A percentile compares a stretch with the other conserved stretches of the same genome.
Conservation (phyloP, 2,329 filamentous ascomycete genomes). For the Zasmidium cellare region DNA sequence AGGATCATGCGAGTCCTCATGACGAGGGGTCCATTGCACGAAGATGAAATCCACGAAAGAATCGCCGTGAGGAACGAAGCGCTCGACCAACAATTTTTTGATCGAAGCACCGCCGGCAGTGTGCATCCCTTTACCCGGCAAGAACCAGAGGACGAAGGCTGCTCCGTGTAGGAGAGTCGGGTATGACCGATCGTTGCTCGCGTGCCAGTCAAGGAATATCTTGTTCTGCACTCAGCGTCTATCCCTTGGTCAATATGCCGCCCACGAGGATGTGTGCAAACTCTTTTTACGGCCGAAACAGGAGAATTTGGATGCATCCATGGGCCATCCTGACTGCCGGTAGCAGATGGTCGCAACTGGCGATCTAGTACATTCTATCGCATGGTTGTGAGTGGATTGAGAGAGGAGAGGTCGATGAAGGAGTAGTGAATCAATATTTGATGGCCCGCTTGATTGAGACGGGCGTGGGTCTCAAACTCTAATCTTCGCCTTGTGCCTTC, state of each 20-base stretch:
- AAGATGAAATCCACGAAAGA: constrained; percentile 9
- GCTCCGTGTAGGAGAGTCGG: background rate
- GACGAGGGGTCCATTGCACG: background rate
- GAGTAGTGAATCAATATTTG: too few relatives aligned
- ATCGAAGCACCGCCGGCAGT: constrained; percentile 2
- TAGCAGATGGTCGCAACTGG: background rate
- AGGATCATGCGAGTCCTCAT: constrained; percentile 15
- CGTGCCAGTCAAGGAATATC: background rate
- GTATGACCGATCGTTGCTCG: background rate
- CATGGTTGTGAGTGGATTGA: background rate
- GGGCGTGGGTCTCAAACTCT: too few relatives aligned
- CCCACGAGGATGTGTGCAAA: background rate
- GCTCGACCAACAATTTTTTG: constrained; percentile 16
- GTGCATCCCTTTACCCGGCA: constrained; percentile 7
- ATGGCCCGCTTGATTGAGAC: too few relatives aligned
- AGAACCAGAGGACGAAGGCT: constrained; percentile 12
- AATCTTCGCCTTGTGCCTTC: too few relatives aligned
- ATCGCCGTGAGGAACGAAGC: constrained; percentile 11
- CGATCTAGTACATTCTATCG: background rate
- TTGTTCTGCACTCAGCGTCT: background rate
- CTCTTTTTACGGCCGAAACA: background rate
- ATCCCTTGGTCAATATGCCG: background rate
- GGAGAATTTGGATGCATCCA: background rate
- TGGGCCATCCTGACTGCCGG: background rate
- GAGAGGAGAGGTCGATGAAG: background rate